Conservation (phyloP, 805 yeast species). For the Teunomyces cretensis region DNA sequence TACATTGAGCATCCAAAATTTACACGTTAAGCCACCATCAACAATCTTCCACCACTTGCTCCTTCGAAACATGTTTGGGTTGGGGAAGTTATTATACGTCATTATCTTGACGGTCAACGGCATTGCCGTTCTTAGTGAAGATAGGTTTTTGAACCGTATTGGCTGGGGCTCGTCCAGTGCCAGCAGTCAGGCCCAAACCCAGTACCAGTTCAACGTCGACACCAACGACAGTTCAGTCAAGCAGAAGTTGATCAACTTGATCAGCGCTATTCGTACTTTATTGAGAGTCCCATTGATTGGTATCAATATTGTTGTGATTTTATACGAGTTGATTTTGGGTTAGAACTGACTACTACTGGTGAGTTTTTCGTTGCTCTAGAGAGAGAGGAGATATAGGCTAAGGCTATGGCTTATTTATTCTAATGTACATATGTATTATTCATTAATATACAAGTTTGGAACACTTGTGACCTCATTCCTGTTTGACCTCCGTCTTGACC, state of each 20-base stretch:
- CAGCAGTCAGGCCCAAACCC: constrained; percentile 16
- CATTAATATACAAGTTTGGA: constrained; percentile 3
- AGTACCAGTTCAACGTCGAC: constrained; percentile 46
- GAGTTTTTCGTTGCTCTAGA: not conserved
- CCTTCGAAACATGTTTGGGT: constrained; percentile 48
- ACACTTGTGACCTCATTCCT: not conserved
- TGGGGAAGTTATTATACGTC: constrained; percentile 59
- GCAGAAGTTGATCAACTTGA: constrained; percentile 59
- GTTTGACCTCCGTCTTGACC: constrained; percentile 8
- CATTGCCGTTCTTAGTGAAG: constrained; percentile 77
- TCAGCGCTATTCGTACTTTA: constrained; percentile 73
- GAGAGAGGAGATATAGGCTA: not conserved
- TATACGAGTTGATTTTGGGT: constrained; percentile 70
- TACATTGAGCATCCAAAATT: not conserved
- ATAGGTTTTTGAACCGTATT: constrained; percentile 68
- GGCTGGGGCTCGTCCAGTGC: constrained; percentile 31
- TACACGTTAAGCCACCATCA: not conserved
- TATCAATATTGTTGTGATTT: constrained; percentile 61
- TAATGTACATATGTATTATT: constrained; percentile 7
- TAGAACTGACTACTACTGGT: constrained; percentile 20
- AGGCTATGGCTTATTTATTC: constrained; percentile 1
- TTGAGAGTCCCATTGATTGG: constrained; percentile 73
- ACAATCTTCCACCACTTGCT: not conserved
- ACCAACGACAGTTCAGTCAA: constrained; percentile 46
- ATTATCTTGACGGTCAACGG: constrained; percentile 65